Evolutionary conservation across 2,329 filamentous ascomycete genomes (phyloP).

Genomic region (Ceratocystis colombiana): DNA sequence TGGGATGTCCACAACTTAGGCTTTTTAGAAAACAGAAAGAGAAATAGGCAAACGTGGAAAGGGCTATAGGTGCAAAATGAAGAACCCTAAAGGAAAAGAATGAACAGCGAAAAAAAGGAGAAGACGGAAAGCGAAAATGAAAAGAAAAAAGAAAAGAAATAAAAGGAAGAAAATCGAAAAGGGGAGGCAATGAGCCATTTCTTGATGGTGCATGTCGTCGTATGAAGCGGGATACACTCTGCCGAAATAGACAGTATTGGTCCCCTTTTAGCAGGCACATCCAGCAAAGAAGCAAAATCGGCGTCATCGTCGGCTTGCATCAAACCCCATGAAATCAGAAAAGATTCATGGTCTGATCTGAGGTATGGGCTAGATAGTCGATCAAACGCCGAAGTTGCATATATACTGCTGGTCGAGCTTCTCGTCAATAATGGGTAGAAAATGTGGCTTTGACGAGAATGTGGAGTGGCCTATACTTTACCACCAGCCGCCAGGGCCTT

Average conservation of each 20-base stretch:
- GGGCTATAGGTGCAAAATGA: constrained; percentile 8
- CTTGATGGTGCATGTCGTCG: neutral
- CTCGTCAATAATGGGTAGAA: neutral
- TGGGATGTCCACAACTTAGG: constrained; percentile 4
- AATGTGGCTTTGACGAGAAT: constrained; percentile 7
- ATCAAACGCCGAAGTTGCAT: neutral
- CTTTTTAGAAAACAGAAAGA: constrained; percentile 21
- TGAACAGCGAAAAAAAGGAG: constrained; percentile 20
- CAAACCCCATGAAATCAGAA: neutral
- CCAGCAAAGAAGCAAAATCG: constrained; percentile 5
- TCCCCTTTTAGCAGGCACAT: neutral
- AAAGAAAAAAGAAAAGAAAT: constrained; percentile 29
- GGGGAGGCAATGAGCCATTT: constrained; percentile 21
- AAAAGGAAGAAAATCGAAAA: constrained; percentile 26
- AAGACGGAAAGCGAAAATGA: constrained; percentile 28
- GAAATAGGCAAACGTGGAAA: constrained; percentile 21
- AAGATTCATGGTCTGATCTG: neutral
- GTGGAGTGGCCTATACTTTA: constrained; percentile 33
- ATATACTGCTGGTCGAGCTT: neutral
- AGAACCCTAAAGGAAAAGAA: constrained; percentile 19
- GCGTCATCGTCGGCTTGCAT: too few species aligned
- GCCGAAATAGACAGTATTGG: neutral
- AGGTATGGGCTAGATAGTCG: too few species aligned
- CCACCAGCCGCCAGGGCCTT: constrained; percentile 59
- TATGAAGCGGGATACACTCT: neutral